Percentiles rank a stretch among this genome's conserved stretches.
Evolutionary conservation across 768 basidiomycete genomes (phyloP).

Genomic region (Panellus pusillus): DNA sequence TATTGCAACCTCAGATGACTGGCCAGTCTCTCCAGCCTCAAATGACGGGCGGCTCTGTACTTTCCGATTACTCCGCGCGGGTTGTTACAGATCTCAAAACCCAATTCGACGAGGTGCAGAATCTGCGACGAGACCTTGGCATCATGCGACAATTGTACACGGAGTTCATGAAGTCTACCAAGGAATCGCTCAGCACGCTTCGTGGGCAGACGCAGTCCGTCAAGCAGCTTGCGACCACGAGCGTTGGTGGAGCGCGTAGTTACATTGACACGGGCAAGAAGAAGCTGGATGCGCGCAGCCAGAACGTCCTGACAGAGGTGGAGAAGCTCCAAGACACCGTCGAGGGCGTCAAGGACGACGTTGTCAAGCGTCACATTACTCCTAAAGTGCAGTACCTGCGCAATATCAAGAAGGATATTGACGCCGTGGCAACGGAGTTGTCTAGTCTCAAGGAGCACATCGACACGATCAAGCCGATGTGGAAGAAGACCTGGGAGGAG

Average conservation of each 20-base stretch:
- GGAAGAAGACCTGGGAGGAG: slow-evolving; percentile 98
- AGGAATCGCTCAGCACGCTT: slow-evolving; percentile 75
- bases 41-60: slow-evolving; percentile 70
- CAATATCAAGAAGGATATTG: slow-evolving; percentile 70
- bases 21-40: slow-evolving; percentile 71
- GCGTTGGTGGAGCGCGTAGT: slow-evolving; percentile 82
- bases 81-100: slow-evolving; percentile 83
- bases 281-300: slow-evolving; percentile 86
- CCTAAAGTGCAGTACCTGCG: slow-evolving; percentile 76
- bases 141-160: slow-evolving; percentile 93
- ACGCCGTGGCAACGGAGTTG: slow-evolving; percentile 64
- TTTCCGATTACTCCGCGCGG: slow-evolving; percentile 70
- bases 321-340: slow-evolving; percentile 92
- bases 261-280: slow-evolving; percentile 91
- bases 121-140: slow-evolving; percentile 88
- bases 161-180: slow-evolving; percentile 91
- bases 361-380: slow-evolving; percentile 82
- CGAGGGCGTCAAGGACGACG: slow-evolving; percentile 88
- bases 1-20: slow-evolving; percentile 61
- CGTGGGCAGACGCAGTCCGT: slow-evolving; percentile 86
- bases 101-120: slow-evolving; percentile 94
- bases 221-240: slow-evolving; percentile 78
- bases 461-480: slow-evolving; percentile 88
- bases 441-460: slow-evolving; percentile 82
- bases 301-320: slow-evolving; percentile 87